Evolutionary conservation across 2,329 filamentous ascomycete species (phyloP).

Genomic region (Ascochyta clinopodiicola): DNA sequence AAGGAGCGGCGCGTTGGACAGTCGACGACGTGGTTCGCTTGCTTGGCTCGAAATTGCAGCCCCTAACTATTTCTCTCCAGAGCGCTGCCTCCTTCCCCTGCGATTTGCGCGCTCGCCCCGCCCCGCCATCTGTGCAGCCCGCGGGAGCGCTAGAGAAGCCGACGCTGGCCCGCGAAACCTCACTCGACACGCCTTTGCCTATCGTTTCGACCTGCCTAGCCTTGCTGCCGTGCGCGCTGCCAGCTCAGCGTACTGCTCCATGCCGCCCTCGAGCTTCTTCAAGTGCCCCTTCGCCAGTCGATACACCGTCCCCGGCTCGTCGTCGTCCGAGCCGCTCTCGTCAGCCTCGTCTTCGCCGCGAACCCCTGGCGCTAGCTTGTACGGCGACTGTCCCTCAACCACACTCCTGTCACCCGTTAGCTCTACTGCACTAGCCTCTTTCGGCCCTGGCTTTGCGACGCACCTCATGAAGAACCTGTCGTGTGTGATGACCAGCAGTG

Average conservation of each 20-base stretch:
- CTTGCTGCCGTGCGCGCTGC: conserved; percentile 39
- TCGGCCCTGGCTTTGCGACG: conserved; percentile 8
- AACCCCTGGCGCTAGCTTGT: conserved; percentile 45
- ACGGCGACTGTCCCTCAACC: conserved; percentile 64
- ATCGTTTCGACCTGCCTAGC: conserved; percentile 24
- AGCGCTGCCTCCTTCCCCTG: conserved; percentile 15
- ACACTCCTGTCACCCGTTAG: conserved; percentile 60
- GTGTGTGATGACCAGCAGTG: conserved; percentile 79
- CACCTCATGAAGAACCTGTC: conserved; percentile 79
- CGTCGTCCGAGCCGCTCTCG: conserved; percentile 56
- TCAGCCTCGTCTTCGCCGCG: conserved; percentile 49
- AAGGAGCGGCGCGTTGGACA: conserved; percentile 36
- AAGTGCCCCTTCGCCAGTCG: conserved; percentile 45
- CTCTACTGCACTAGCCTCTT: not conserved
- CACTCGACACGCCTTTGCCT: not conserved
- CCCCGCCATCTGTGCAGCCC: conserved; percentile 21
- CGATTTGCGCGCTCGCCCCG: conserved; percentile 29
- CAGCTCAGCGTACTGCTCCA: conserved; percentile 49
- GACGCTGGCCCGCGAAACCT: conserved; percentile 5
- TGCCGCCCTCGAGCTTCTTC: conserved; percentile 45
- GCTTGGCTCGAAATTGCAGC: conserved; percentile 32
- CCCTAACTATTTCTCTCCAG: conserved; percentile 21
- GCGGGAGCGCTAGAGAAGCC: conserved; percentile 25
- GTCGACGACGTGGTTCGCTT: not conserved
- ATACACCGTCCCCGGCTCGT: conserved; percentile 51